These are phyloP conservation scores for Linnemannia hyalina DNA, from an alignment of 192 early-diverging fungal species.

Conservation along the genomic window DNA sequence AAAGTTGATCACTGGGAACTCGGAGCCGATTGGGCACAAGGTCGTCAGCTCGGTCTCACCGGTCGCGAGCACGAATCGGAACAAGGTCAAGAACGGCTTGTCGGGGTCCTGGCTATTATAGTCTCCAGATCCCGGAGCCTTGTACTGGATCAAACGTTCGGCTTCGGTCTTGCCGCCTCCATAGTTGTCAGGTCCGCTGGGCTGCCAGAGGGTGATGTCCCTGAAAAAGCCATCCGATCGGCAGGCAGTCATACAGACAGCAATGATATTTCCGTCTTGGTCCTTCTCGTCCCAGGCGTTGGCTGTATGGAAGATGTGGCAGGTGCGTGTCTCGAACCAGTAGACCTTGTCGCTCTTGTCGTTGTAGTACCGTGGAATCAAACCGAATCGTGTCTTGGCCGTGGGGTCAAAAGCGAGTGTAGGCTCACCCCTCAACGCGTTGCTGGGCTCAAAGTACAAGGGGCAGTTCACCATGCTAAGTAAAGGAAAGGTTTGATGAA, in stretches of 20 bases:
- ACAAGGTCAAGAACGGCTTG: constrained; percentile 32
- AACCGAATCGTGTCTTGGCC: constrained; percentile 26
- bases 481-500: background rate
- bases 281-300: constrained; percentile 51
- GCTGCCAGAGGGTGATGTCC: constrained; percentile 39
- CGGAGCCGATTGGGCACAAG: constrained; percentile 13
- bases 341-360: constrained; percentile 20
- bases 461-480: constrained; percentile 33
- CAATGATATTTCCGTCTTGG: constrained; percentile 30
- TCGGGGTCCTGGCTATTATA: constrained; percentile 40
- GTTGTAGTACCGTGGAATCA: constrained; percentile 44
- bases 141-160: constrained; percentile 18
- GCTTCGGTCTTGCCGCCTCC: constrained; percentile 40
- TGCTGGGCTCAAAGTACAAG: background rate
- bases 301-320: constrained; percentile 51
- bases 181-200: constrained; percentile 8
- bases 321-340: constrained; percentile 45
- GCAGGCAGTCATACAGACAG: constrained; percentile 44
- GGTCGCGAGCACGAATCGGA: constrained; percentile 44
- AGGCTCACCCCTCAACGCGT: constrained; percentile 21
- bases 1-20: constrained; percentile 42
- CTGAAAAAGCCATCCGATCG: constrained; percentile 32
- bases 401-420: constrained; percentile 26
- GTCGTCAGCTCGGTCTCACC: constrained; percentile 35
- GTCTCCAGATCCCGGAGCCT: constrained; percentile 21